These are phyloP conservation scores for Massariosphaeria phaeospora DNA, from an alignment of 495 filamentous ascomycete species.

Conservation along the genomic window DNA sequence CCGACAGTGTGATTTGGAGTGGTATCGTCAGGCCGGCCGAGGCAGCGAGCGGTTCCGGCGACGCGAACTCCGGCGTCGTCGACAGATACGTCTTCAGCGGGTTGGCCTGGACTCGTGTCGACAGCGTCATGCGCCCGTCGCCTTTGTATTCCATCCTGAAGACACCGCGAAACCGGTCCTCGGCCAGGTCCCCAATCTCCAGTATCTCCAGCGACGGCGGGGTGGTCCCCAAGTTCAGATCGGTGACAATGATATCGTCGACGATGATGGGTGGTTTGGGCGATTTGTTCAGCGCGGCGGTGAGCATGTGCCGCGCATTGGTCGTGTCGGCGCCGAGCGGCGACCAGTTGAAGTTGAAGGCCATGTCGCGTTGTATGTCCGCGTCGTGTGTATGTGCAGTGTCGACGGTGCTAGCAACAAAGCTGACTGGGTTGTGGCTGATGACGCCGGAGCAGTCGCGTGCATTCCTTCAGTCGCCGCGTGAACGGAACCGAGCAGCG, in stretches of 20 bases:
- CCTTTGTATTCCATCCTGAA: constrained; percentile 98
- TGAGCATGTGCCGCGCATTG: constrained; percentile 88
- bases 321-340: constrained; percentile 90
- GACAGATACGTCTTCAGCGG: constrained; percentile 92
- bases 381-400: not conserved
- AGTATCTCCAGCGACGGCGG: constrained; percentile 92
- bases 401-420: constrained; percentile 4
- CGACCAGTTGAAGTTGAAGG: constrained; percentile 99
- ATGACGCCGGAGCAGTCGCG: constrained; percentile 25
- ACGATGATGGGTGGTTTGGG: constrained; percentile 98
- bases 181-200: constrained; percentile 93
- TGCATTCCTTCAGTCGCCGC: constrained; percentile 31
- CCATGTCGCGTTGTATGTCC: constrained; percentile 62
- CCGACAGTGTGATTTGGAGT: constrained; percentile 89
- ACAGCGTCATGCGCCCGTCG: constrained; percentile 89
- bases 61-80: constrained; percentile 85
- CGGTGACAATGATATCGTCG: constrained; percentile 97
- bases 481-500: constrained; percentile 20
- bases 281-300: constrained; percentile 92
- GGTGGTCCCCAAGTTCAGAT: constrained; percentile 88
- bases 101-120: constrained; percentile 94
- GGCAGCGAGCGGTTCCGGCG: constrained; percentile 87
- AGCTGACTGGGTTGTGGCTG: not conserved
- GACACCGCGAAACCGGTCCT: constrained; percentile 94
- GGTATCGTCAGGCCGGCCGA: constrained; percentile 92